Evolutionary conservation across 176 grass and related monocot species (phyloP), one percentile per base, ranked within the genome.

Genomic region (Olyra latifolia): DNA sequence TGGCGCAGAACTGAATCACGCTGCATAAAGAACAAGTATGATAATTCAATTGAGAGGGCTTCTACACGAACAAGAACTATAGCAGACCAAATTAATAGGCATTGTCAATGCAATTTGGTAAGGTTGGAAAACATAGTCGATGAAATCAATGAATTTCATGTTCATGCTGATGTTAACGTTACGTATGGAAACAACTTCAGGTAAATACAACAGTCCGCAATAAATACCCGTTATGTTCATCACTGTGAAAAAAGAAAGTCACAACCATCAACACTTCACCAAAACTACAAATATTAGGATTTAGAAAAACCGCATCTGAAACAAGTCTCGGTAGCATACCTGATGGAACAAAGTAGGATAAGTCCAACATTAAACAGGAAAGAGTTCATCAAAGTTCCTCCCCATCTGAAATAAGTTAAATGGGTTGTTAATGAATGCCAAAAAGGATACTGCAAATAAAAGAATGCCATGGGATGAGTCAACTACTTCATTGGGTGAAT

Each of bases 401-500:
- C 93, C 97, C 97, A 99, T 87, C 97, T 99, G 82, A 66, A 91
- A 88, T 48, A 88, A 85, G 73, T 66, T 43, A 43, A 73, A 20
- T 28, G 5, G 20, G 12, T 22, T 68, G 66, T 87, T 30, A 84
- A 57, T n/a, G 38, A 74, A 70, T 79, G 24, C 25, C 62, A 64
- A 85, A 60, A 83, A 54, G 55, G 12, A 76, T 20, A 56, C 16
- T 24, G 0, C 10, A 80, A 25, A 66, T 52, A 41, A 29, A 63
- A 85, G 1, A 22, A 23, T 27, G 38, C 17, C 10, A 87, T 23
- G 6, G 55, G 12, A 90, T 66, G 8, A 70, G 56, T 49, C 48
- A 49, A 68, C 82, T 99, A 99, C 97, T 99, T 99, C 97, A 99
- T 99, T n/a, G 97, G 97, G 84, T 99, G 97, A 80, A 99, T 99